Evolutionary conservation across 495 filamentous ascomycete species (phyloP).

Genomic region (Sporormia fimetaria): DNA sequence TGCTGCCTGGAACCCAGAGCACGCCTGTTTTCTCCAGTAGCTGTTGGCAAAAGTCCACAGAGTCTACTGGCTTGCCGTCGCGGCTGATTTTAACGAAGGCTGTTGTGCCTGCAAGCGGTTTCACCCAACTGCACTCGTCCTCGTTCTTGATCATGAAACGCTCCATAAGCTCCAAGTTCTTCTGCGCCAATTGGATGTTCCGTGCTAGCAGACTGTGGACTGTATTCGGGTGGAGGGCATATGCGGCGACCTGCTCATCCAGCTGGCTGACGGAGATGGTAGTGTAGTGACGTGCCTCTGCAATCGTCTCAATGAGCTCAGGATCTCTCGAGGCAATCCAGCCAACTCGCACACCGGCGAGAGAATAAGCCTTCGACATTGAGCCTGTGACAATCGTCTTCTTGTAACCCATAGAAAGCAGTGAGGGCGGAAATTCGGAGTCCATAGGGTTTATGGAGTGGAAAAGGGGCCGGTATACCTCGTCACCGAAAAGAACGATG

Average conservation of each 20-base stretch:
- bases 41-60: slow-evolving; percentile 58
- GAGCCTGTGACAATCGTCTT: slow-evolving; percentile 66
- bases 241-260: slow-evolving; percentile 69
- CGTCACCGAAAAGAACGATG: slow-evolving; percentile 64
- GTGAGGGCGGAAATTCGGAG: slow-evolving; percentile 51
- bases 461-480: slow-evolving; percentile 86
- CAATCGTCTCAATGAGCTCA: slow-evolving; percentile 53
- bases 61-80: slow-evolving; percentile 56
- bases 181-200: slow-evolving; percentile 60
- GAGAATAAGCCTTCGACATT: slow-evolving; percentile 74
- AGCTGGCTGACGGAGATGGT: slow-evolving; percentile 75
- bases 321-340: slow-evolving; percentile 65
- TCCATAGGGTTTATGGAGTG: slow-evolving; percentile 53
- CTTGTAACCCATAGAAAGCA: slow-evolving; percentile 60
- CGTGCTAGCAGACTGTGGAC: slow-evolving; percentile 55
- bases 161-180: slow-evolving; percentile 57
- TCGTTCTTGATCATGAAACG: slow-evolving; percentile 55
- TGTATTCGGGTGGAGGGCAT: slow-evolving; percentile 52
- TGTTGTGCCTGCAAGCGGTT: slow-evolving; percentile 73
- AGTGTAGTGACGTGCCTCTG: slow-evolving; percentile 65
- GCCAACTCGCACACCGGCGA: slow-evolving; percentile 72
- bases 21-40: slow-evolving; percentile 60
- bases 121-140: slow-evolving; percentile 57
- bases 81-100: slow-evolving; percentile 62
- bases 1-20: slow-evolving; percentile 65